Percentiles rank a stretch among this genome's conserved stretches.
These are phyloP conservation scores for Kappamyces sp. DNA, from an alignment of 192 early-diverging fungal species.

Conservation along the genomic window DNA sequence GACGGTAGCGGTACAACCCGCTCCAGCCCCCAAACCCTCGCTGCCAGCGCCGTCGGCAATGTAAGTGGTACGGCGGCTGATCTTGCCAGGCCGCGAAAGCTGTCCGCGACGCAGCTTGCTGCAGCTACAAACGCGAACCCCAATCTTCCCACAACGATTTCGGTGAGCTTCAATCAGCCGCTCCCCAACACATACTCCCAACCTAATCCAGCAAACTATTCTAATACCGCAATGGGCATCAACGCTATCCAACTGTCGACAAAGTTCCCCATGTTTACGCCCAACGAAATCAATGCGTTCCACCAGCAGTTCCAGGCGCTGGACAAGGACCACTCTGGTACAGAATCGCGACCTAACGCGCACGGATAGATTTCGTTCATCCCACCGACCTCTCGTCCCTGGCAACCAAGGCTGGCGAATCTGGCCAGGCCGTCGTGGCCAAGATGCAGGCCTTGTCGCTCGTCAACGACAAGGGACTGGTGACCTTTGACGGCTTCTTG, in stretches of 20 bases:
- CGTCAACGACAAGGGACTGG: constrained; percentile 27
- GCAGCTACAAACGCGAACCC: neutral
- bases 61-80: neutral
- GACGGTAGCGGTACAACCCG: neutral
- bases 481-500: constrained; percentile 45
- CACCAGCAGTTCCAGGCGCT: constrained; percentile 39
- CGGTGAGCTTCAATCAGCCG: constrained; percentile 5
- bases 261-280: constrained; percentile 41
- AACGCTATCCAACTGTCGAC: constrained; percentile 33
- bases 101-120: neutral
- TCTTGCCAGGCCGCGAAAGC: neutral
- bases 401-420: constrained; percentile 45
- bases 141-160: constrained; percentile 14
- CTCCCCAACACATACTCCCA: constrained; percentile 6
- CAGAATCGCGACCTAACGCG: neutral
- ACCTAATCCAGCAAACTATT: constrained; percentile 3
- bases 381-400: constrained; percentile 37
- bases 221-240: constrained; percentile 23
- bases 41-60: constrained; percentile 1
- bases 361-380: constrained; percentile 30
- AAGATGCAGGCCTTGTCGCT: constrained; percentile 36
- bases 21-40: constrained; percentile 10
- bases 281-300: constrained; percentile 47
- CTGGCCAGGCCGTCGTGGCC: constrained; percentile 30
- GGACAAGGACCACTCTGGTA: constrained; percentile 33